Base-by-base conservation (phyloP, 2,329 filamentous ascomycete genomes). In the Colletotrichum brevisporum region DNA sequence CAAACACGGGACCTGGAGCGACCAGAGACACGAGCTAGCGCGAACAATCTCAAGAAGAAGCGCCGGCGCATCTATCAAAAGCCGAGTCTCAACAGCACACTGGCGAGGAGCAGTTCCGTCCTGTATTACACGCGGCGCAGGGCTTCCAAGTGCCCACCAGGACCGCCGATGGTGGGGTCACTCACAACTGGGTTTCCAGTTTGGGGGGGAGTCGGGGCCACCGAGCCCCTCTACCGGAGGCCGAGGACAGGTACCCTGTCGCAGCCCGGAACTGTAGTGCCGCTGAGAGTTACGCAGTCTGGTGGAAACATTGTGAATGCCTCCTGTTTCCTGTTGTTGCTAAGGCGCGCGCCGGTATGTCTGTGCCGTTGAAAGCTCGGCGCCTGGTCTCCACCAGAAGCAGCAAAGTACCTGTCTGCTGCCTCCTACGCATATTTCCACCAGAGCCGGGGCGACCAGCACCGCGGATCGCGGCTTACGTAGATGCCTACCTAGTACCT, bases 11-110 rank as follows among this genome's bases (percentile, higher is more conserved):
- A 10, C 31, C 31, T 9, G 31, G 31, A 36, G 9, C 31, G 31
- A 36, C 31, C 31, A 36, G 31, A 36, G 31, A 10, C 31, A 36
- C 31, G 31, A 36, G 31, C 31, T 36, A 36, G 31, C 31, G 31
- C 31, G 31, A 36, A 10, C 31, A 36, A 36, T 36, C 10, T 36
- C 31, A 36, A 9, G 31, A 36, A 36, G 31, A 36, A 8, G 31
- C 41, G 53, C 24, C 18, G 36, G n/a, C 31, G 36, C n/a, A 36
- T 55, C 50, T 27, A 55, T 55, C 57, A 41, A 43, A 56, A 67
- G 63, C 43, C 41, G 64, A 57, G 52, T 67, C 24, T 58, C 43
- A 43, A 43, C 59, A 52, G 57, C 52, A 63, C 64, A 59, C 64
- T 63, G 63, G 63, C 52, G 47, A 41, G 57, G 48, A 55, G 54